Conservation (phyloP, 2,329 filamentous ascomycete genomes). For the Chrysoporthe puriensis region DNA sequence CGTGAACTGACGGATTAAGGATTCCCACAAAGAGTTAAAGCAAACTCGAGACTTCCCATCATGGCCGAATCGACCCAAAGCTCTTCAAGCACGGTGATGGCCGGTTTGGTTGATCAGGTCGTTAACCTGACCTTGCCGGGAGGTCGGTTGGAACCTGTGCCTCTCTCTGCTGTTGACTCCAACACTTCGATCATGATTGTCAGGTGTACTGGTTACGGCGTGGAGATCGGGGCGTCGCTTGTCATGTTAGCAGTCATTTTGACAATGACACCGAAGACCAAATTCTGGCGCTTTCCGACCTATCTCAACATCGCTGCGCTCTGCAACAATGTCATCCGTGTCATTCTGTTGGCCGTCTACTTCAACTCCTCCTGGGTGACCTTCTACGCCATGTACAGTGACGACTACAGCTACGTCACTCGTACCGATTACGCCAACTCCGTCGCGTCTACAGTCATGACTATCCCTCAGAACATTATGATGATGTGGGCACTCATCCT, state of each 20-base stretch:
- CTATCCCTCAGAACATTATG: constrained; percentile 48
- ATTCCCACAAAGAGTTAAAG: background rate
- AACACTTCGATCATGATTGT: constrained; percentile 40
- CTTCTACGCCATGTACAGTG: constrained; percentile 62
- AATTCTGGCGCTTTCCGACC: constrained; percentile 67
- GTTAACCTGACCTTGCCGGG: constrained; percentile 17
- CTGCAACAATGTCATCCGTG: constrained; percentile 62
- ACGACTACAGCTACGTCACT: constrained; percentile 57
- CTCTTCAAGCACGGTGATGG: background rate
- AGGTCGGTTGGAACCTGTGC: constrained; percentile 8
- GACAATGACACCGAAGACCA: constrained; percentile 66
- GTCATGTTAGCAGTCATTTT: constrained; percentile 69
- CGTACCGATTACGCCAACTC: constrained; percentile 40
- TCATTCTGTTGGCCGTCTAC: constrained; percentile 59
- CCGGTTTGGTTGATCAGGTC: constrained; percentile 7
- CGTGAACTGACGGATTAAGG: background rate
- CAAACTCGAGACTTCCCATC: background rate
- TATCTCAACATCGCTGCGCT: constrained; percentile 67
- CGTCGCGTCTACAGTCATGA: constrained; percentile 46
- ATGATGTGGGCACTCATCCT: constrained; percentile 53
- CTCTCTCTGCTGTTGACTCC: constrained; percentile 35
- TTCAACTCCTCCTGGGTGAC: constrained; percentile 64
- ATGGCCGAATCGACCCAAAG: constrained; percentile 6
- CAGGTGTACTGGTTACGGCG: constrained; percentile 65
- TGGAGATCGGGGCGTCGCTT: constrained; percentile 70